Evolutionary conservation across 805 yeast genomes (phyloP).

Genomic region (Soucietia sequanensis): DNA sequence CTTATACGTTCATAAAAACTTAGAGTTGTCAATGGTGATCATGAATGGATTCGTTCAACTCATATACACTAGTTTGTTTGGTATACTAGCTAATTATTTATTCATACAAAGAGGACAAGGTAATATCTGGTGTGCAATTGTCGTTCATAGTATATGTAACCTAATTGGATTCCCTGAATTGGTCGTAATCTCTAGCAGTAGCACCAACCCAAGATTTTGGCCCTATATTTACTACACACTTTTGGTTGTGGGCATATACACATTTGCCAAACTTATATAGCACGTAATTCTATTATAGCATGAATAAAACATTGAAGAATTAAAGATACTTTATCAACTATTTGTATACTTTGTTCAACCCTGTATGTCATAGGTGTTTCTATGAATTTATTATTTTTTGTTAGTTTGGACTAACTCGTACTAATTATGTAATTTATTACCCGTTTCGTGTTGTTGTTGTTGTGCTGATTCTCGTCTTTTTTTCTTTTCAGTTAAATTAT

Average conservation of each 20-base stretch:
- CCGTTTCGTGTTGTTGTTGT: too few relatives aligned
- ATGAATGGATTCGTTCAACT: slow-evolving; percentile 50
- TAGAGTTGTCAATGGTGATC: slow-evolving; percentile 29
- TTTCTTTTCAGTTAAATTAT: neutral
- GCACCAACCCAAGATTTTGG: too few relatives aligned
- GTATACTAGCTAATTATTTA: slow-evolving; percentile 58
- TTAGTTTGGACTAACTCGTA: too few relatives aligned
- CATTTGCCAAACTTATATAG: too few relatives aligned
- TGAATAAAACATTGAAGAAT: too few relatives aligned
- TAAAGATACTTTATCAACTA: too few relatives aligned
- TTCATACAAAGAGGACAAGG: slow-evolving; percentile 51
- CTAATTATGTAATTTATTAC: too few relatives aligned
- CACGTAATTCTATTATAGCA: too few relatives aligned
- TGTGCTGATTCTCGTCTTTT: neutral
- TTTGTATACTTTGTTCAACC: too few relatives aligned
- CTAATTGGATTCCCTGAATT: slow-evolving; percentile 62
- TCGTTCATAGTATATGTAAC: slow-evolving; percentile 69
- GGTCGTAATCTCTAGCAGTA: too few relatives aligned
- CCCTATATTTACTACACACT: slow-evolving; percentile 22
- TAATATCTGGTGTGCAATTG: slow-evolving; percentile 52
- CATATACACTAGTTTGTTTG: slow-evolving; percentile 67
- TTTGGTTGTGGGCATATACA: slow-evolving; percentile 44
- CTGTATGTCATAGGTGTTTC: too few relatives aligned
- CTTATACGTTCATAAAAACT: slow-evolving; percentile 25
- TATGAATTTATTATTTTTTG: too few relatives aligned